Evolutionary conservation across 305 asterid genomes (phyloP), one percentile per base, ranked within the genome.

Genomic region (Ruellia speciosa): DNA sequence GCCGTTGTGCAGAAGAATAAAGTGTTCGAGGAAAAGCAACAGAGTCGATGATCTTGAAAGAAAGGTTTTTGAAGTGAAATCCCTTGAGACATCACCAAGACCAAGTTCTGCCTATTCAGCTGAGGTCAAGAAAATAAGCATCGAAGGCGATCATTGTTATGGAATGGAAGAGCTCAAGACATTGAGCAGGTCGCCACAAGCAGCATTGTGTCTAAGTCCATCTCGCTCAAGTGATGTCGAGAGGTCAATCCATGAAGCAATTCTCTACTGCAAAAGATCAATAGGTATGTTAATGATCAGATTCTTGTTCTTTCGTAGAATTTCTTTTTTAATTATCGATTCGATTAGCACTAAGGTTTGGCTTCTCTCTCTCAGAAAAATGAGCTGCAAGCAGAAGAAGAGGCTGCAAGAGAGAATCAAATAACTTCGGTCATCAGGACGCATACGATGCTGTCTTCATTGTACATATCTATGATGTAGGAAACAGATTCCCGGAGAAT

Each of bases 221-320:
- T 41, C 86, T 18, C 43, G 55, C 19, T 47, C 73, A 0, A 67
- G 75, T 58, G 88, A 78, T 59, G 72, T 52, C 43, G 88, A 84
- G 72, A 75, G 74, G 66, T 72, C 87, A 0, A 75, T 84, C 59
- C 64, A 75, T 68, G 94, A 89, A 68, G 97, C 97, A 19, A 84
- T 86, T 69, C 79, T 84, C 20, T 84, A 89, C 67, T 89, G 97
- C 71, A 86, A 89, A 57, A 77, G 77, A 74, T 84, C 94, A 72
- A 72, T 76, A 63, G 87, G 84, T 75, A 68, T 60, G 76, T 24
- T 24, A 24, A 24, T 58, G 5, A 43, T 18, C 58, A 62, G 50
- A 51, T 56, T 53, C 18, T 41, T 18, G 4, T 52, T 47, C 10
- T 55, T 18, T 15, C 0, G 6, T 10, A 37, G 41, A 37, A 5